phyloP scores from a whole-genome alignment of 2,329 filamentous ascomycete genomes.

The Cercospora nicotianae region DNA sequence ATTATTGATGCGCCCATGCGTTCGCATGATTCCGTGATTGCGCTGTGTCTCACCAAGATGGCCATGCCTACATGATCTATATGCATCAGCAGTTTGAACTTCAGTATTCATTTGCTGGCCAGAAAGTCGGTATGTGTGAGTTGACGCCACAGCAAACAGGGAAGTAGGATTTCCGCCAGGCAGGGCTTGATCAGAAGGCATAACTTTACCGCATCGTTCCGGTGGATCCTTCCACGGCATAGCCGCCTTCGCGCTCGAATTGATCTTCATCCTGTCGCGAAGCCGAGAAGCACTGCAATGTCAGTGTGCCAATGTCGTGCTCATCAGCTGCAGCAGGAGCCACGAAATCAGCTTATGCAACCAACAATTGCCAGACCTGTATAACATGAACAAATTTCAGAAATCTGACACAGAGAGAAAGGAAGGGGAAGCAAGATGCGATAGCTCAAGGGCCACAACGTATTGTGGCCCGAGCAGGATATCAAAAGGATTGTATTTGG shows the following conservation, averaged over 20 bases:
- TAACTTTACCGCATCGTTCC: background rate
- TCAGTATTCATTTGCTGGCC: background rate
- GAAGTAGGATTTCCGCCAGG: background rate
- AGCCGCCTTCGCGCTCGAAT: background rate
- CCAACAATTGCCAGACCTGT: too few species aligned
- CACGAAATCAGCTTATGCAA: background rate
- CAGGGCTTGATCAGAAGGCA: background rate
- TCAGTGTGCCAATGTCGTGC: background rate
- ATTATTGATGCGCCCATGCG: background rate
- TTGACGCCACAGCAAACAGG: background rate
- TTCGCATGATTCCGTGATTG: conserved; percentile 1
- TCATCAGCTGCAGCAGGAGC: background rate
- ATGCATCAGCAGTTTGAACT: background rate
- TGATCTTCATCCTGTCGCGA: background rate
- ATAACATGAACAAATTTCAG: too few species aligned
- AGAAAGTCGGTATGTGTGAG: background rate
- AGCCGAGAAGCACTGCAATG: background rate
- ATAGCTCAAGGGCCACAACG: conserved; percentile 13
- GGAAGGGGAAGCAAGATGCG: background rate
- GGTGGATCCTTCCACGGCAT: background rate
- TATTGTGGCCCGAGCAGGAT: conserved; percentile 12
- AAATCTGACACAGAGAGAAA: background rate
- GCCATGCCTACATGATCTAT: background rate
- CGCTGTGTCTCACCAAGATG: background rate
- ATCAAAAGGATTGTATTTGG: conserved; percentile 18